A percentile compares a stretch with the other conserved stretches of the same genome.
These are phyloP conservation scores for Magnaporthiopsis incrustans DNA, from an alignment of 2,329 filamentous ascomycete species.

Conservation along the genomic window DNA sequence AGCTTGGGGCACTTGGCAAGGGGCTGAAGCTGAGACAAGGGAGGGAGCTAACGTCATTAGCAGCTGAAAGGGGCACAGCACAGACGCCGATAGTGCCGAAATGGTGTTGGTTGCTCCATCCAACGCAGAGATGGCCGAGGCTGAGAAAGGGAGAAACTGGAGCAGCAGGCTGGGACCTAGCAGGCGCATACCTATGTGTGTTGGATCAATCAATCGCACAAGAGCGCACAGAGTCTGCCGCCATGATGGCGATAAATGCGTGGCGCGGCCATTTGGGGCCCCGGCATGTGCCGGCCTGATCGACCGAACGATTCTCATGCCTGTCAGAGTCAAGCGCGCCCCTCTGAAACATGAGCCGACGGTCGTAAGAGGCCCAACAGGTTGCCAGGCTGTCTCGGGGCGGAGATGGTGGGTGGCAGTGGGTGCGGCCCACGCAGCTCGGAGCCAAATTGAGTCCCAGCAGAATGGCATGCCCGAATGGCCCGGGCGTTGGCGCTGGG, in stretches of 20 bases:
- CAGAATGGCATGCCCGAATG: not conserved
- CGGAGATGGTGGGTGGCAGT: not conserved
- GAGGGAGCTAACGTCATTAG: not conserved
- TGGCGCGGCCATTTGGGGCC: no score
- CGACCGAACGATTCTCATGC: not conserved
- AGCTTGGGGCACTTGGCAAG: not conserved
- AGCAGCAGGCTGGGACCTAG: not conserved
- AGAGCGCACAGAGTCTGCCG: not conserved
- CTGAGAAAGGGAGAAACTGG: not conserved
- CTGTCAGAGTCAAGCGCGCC: not conserved
- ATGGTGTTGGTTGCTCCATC: not conserved
- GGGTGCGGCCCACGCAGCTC: not conserved
- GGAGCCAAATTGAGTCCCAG: not conserved
- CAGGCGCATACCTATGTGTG: not conserved
- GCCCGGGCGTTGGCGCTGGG: no score
- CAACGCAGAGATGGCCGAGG: not conserved
- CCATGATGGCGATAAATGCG: not conserved
- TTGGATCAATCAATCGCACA: not conserved
- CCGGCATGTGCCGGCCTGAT: no score
- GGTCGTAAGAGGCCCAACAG: not conserved
- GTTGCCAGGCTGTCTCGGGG: not conserved
- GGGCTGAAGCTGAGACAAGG: not conserved
- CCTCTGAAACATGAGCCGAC: constrained; percentile 2
- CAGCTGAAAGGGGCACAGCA: not conserved
- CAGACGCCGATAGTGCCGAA: not conserved